Percentiles rank a stretch among this genome's conserved stretches.
These are phyloP conservation scores for Ceratobasidium sp. DNA, from an alignment of 1,284 basidiomycete species.

Conservation along the genomic window DNA sequence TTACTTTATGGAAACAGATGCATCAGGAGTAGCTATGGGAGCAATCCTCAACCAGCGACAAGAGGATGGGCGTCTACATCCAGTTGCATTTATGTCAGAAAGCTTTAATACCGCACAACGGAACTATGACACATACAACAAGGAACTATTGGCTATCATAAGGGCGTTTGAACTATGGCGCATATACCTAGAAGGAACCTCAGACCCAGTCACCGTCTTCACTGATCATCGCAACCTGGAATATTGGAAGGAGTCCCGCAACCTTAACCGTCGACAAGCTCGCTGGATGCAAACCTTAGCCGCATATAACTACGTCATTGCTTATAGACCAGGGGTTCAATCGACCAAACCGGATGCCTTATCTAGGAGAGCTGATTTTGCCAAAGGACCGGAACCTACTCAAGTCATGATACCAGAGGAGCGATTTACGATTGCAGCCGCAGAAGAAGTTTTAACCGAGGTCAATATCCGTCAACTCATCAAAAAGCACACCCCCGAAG, in stretches of 20 bases:
- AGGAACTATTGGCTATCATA: slow-evolving; percentile 47
- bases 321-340: background rate
- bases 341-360: background rate
- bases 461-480: too few relatives aligned
- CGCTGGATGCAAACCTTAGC: slow-evolving; percentile 49
- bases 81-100: slow-evolving; percentile 33
- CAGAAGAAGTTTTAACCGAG: too few relatives aligned
- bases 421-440: too few relatives aligned
- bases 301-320: background rate
- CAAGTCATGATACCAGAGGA: background rate
- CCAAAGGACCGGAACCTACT: background rate
- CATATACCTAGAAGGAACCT: slow-evolving; percentile 50
- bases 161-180: slow-evolving; percentile 51
- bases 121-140: slow-evolving; percentile 55
- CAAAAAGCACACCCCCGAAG: too few relatives aligned
- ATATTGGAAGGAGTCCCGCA: background rate
- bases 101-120: slow-evolving; percentile 52
- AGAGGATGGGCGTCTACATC: slow-evolving; percentile 7
- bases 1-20: slow-evolving; percentile 44
- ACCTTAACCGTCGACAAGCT: slow-evolving; percentile 50
- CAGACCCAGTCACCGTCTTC: slow-evolving; percentile 28
- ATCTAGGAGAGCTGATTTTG: background rate
- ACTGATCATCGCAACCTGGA: slow-evolving; percentile 26
- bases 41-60: background rate
- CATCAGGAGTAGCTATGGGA: slow-evolving; percentile 20